phyloP scores from a whole-genome alignment of 2,329 filamentous ascomycete species.

The Scleromitrula shiraiana region DNA sequence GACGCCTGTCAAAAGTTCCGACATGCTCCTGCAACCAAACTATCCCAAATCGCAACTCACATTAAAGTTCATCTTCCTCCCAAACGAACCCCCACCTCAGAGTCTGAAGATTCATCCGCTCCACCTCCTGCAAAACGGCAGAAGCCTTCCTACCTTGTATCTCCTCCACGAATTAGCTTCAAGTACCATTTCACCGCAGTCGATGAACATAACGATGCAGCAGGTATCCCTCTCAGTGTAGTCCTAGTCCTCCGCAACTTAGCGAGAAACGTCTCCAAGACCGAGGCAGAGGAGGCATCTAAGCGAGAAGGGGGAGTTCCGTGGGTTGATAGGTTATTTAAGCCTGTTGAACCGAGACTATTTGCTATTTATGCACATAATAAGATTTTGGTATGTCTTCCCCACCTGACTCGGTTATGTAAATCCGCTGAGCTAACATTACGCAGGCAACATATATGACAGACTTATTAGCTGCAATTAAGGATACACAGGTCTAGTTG shows the following conservation, averaged over 20 bases:
- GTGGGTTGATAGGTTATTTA: conserved; percentile 62
- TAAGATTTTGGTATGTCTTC: conserved; percentile 43
- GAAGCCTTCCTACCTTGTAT: conserved; percentile 26
- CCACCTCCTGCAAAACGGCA: conserved; percentile 21
- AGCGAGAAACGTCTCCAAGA: conserved; percentile 58
- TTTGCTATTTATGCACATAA: conserved; percentile 67
- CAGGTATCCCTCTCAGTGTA: conserved; percentile 70
- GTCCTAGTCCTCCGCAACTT: conserved; percentile 73
- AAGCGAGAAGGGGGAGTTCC: conserved; percentile 45
- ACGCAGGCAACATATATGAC: conserved; percentile 16
- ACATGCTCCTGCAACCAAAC: conserved; percentile 28
- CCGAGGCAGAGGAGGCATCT: conserved; percentile 47
- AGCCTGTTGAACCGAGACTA: conserved; percentile 54
- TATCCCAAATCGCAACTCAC: conserved; percentile 26
- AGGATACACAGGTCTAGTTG: conserved; percentile 10
- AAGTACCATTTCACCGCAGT: conserved; percentile 49
- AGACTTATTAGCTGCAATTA: conserved; percentile 15
- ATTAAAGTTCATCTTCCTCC: conserved; percentile 28
- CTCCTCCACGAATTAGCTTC: conserved; percentile 46
- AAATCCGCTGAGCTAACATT: conserved; percentile 7
- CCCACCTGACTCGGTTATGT: background rate
- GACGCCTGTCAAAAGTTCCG: conserved; percentile 52
- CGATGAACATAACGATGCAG: conserved; percentile 53
- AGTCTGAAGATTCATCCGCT: conserved; percentile 11
- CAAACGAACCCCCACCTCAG: conserved; percentile 1